A percentile compares a stretch with the other conserved stretches of the same genome.
phyloP scores from a whole-genome alignment of 192 early-diverging fungal genomes.

The Umbelopsis isabellina region DNA sequence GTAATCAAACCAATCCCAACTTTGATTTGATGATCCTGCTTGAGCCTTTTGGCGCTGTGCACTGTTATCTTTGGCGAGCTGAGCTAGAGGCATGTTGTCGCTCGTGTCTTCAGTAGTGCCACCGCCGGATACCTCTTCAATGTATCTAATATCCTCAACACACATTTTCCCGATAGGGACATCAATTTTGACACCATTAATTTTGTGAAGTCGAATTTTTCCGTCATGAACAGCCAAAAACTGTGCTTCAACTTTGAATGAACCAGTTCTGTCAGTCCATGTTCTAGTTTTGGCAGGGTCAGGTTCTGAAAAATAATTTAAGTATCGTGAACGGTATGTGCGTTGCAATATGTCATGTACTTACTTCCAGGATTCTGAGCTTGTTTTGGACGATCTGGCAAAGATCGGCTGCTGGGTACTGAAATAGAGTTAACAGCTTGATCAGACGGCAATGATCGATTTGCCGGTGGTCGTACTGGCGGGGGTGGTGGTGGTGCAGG shows the following conservation, averaged over 20 bases:
- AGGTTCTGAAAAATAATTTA: constrained; percentile 17
- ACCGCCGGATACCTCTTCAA: constrained; percentile 48
- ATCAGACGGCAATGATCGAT: constrained; percentile 6
- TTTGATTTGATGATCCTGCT: constrained; percentile 49
- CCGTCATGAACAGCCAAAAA: constrained; percentile 79
- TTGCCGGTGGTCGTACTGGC: constrained; percentile 4
- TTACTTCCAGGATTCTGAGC: constrained; percentile 28
- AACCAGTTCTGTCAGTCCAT: constrained; percentile 92
- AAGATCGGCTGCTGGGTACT: constrained; percentile 26
- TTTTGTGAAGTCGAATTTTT: constrained; percentile 91
- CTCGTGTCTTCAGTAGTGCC: constrained; percentile 26
- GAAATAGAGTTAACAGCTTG: constrained; percentile 28
- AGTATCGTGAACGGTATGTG: too few relatives aligned
- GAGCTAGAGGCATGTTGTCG: constrained; percentile 38
- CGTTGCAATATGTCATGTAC: neutral
- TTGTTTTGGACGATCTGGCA: constrained; percentile 27
- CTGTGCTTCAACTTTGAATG: constrained; percentile 93
- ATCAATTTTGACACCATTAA: constrained; percentile 92
- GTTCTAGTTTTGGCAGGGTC: constrained; percentile 53
- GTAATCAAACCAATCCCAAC: constrained; percentile 94
- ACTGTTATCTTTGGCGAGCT: constrained; percentile 20
- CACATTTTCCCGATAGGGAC: constrained; percentile 91
- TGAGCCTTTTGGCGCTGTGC: constrained; percentile 11
- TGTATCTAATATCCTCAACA: constrained; percentile 52
- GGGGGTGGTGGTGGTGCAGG: constrained; percentile 37